Evolutionary conservation across 345 rosid genomes (phyloP).

Genomic region (Streptanthus diversifolius): DNA sequence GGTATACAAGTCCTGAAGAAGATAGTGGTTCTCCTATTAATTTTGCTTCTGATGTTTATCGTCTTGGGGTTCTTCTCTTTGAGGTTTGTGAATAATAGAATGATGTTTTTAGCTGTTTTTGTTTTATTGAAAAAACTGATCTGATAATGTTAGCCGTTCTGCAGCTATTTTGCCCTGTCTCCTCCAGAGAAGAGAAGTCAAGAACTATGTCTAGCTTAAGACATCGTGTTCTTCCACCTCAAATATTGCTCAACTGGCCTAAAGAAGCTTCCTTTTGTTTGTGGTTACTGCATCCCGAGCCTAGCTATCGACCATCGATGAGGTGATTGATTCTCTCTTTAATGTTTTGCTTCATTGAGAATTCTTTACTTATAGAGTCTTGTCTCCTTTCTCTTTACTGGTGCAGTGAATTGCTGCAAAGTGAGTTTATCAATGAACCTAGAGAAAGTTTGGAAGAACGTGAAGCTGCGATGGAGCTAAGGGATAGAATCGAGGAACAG

Average conservation of each 20-base stretch:
- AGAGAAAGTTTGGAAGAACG: constrained; percentile 72
- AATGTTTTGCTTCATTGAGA: background rate
- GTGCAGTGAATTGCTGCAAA: constrained; percentile 68
- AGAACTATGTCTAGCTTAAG: constrained; percentile 85
- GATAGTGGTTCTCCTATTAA: constrained; percentile 48
- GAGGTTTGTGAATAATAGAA: constrained; percentile 50
- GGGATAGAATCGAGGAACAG: constrained; percentile 74
- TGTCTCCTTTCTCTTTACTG: background rate
- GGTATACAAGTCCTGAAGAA: constrained; percentile 94
- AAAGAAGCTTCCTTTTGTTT: constrained; percentile 93
- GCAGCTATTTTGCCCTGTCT: constrained; percentile 63
- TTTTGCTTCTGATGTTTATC: constrained; percentile 86
- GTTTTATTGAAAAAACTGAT: constrained; percentile 28
- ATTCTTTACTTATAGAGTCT: background rate
- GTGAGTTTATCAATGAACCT: constrained; percentile 77
- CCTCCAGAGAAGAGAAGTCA: constrained; percentile 66
- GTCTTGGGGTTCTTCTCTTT: constrained; percentile 79
- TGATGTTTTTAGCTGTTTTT: constrained; percentile 23
- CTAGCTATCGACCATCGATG: constrained; percentile 69
- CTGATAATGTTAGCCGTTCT: constrained; percentile 25
- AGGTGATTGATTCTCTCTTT: constrained; percentile 6
- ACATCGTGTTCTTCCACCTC: constrained; percentile 96
- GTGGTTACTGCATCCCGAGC: constrained; percentile 89
- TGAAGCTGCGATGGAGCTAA: constrained; percentile 72
- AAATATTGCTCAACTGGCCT: constrained; percentile 71